Conservation (phyloP, 306 rosid species). For the Citrullus colocynthis region DNA sequence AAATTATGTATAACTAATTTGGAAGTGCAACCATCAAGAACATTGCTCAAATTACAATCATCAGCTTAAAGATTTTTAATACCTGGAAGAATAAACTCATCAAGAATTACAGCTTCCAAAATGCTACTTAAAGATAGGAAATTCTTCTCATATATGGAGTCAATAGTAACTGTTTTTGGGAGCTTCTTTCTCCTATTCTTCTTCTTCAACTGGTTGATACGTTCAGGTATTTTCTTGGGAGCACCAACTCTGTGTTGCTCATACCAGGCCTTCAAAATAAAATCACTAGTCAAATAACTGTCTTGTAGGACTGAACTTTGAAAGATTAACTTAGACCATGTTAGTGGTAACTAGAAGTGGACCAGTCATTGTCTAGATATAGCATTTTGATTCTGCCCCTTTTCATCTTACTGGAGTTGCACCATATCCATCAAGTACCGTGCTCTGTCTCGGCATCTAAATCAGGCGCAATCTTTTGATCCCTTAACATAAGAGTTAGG, state of each 20-base stretch:
- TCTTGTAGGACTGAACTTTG: background rate
- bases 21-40: background rate
- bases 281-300: background rate
- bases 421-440: background rate
- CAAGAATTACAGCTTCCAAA: slow-evolving; percentile 57
- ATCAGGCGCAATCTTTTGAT: background rate
- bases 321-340: background rate
- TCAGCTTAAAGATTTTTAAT: background rate
- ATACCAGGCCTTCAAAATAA: slow-evolving; percentile 53
- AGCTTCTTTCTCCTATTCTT: slow-evolving; percentile 49
- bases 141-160: slow-evolving; percentile 65
- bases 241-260: slow-evolving; percentile 62
- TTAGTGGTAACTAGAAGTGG: background rate
- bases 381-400: background rate
- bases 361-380: background rate
- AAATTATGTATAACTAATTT: background rate
- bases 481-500: background rate
- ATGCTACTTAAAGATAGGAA: slow-evolving; percentile 63
- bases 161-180: slow-evolving; percentile 66
- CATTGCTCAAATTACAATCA: background rate
- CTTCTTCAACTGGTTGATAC: slow-evolving; percentile 35
- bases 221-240: slow-evolving; percentile 62
- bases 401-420: background rate
- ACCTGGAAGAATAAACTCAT: slow-evolving; percentile 83
- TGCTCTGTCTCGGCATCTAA: background rate